These are phyloP conservation scores for Globisporangium radiosum DNA, from an alignment of 352 stramenopile genomes.

Conservation along the genomic window DNA sequence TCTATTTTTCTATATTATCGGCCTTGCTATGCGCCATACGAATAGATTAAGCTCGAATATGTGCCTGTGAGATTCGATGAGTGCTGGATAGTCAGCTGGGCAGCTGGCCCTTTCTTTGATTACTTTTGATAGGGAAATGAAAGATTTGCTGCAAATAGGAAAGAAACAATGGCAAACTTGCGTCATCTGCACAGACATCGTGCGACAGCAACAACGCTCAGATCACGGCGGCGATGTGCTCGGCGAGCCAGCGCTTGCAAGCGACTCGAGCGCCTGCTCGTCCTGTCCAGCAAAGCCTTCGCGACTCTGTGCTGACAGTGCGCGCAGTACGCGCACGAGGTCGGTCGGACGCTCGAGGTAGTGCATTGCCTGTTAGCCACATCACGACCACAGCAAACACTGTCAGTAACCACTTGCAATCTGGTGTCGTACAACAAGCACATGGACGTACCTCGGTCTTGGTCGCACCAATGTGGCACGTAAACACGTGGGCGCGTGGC, in stretches of 20 bases:
- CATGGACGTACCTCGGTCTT: slow-evolving; percentile 50
- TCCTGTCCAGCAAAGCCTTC: slow-evolving; percentile 27
- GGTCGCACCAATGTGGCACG: slow-evolving; percentile 63
- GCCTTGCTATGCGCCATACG: background rate
- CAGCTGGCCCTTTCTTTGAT: no score
- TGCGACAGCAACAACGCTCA: background rate
- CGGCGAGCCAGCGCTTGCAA: background rate
- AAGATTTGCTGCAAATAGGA: no score
- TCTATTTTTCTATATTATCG: background rate
- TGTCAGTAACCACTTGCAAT: background rate
- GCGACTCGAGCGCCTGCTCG: slow-evolving; percentile 2
- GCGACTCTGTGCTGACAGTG: slow-evolving; percentile 49
- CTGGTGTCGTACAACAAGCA: no score
- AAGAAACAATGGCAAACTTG: no score
- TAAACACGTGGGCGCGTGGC: slow-evolving; percentile 55
- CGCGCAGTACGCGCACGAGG: slow-evolving; percentile 49
- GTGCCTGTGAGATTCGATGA: background rate
- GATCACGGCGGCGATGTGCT: background rate
- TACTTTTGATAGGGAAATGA: no score
- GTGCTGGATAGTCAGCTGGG: background rate
- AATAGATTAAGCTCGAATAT: background rate
- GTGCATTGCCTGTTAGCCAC: slow-evolving; percentile 49
- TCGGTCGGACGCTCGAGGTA: slow-evolving; percentile 54
- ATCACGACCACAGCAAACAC: background rate
- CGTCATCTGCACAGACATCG: no score